These are phyloP conservation scores for Globisporangium alternatum DNA, from an alignment of 352 stramenopile genomes.

Conservation along the genomic window DNA sequence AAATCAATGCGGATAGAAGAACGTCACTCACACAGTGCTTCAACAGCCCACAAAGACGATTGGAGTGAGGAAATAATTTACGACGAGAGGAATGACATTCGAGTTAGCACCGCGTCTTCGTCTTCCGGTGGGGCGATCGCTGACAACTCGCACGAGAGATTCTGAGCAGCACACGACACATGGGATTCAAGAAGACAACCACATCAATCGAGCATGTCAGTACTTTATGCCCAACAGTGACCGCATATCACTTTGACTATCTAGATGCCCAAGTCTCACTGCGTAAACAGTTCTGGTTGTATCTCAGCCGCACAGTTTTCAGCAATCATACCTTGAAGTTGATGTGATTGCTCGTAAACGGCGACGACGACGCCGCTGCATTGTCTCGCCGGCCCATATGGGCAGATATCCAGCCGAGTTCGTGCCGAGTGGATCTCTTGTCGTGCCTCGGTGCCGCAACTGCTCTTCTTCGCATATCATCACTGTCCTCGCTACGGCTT, in stretches of 20 bases:
- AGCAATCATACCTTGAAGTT: conserved; percentile 6
- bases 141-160: conserved; percentile 23
- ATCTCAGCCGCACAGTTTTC: neutral
- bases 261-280: neutral
- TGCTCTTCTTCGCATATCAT: conserved; percentile 3
- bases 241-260: neutral
- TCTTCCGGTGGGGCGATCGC: conserved; percentile 18
- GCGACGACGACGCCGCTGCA: neutral
- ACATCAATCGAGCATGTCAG: neutral
- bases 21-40: neutral
- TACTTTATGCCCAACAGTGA: neutral
- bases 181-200: neutral
- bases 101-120: conserved; percentile 13
- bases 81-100: conserved; percentile 25
- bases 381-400: neutral
- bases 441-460: neutral
- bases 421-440: neutral
- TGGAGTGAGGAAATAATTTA: conserved; percentile 4
- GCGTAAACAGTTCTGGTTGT: neutral
- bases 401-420: neutral
- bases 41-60: neutral
- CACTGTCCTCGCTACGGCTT: neutral
- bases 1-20: neutral
- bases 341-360: conserved; percentile 1
- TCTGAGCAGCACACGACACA: conserved; percentile 13